Evolutionary conservation across 208 protist genomes (phyloP), one percentile per base, ranked within the genome.

Genomic region (Crithidia brevicula): DNA sequence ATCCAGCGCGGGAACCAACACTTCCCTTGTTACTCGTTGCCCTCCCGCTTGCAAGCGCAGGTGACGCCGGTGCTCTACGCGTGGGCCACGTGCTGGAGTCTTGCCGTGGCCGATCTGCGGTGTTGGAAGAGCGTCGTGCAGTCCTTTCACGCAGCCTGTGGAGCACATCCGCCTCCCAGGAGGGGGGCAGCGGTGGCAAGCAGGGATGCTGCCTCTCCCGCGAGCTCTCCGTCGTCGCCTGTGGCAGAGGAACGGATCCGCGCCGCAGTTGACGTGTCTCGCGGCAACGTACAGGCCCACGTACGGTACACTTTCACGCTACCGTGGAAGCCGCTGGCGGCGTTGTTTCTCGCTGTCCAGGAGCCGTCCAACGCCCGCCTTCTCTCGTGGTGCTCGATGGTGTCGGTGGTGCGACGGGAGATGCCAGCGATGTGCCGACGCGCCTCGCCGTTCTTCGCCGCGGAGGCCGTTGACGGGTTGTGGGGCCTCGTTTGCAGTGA

Each of bases 241-340:
- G 8, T 20, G 28, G 9, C 16, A 23, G 27, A 2, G 38, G 45
- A 42, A 30, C 2, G 4, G 16, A 8, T 16, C 40, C 18, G 2
- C 3, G 15, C 57, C 5, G 27, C 28, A 25, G 52, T 3, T 11
- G 54, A 22, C 30, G 54, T 3, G 2, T 9, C 54, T 4, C 2
- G 27, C 11, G 42, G 16, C 2, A 15, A 5, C 3, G 65, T 27
- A 10, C 3, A 22, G 38, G 20, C 45, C 0, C 61, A 45, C 28
- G 42, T 30, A 7, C 5, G 40, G 43, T 63, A 52, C 43, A 27
- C 28, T 11, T 86, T 83, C 56, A 64, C 58, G 18, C 74, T 95
- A 7, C 86, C 86, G 18, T 95, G 89, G 89, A 42, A 66, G 13
- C 89, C 89, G 23, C 72, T 91, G 22, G 74, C 81, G 6, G 53